Percentiles rank a stretch among this genome's conserved stretches.
Conservation (phyloP, 768 basidiomycete species). For the Chiua virens region DNA sequence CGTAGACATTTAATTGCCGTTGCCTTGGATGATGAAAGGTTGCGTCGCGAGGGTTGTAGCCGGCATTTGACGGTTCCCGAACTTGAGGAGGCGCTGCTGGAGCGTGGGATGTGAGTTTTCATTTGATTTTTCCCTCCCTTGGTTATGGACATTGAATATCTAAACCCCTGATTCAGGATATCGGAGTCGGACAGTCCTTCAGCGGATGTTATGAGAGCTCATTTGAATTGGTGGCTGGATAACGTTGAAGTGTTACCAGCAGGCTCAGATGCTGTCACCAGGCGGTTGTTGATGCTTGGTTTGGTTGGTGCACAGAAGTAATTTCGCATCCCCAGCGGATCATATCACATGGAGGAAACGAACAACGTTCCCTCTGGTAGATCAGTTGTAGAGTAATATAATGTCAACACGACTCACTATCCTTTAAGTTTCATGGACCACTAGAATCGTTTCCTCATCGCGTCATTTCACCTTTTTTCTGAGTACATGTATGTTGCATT, state of each 20-base stretch:
- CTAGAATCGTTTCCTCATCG: too few species aligned
- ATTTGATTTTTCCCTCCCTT: not conserved
- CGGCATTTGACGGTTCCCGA: conserved; percentile 50
- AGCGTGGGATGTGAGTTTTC: conserved; percentile 72
- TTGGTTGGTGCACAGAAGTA: conserved; percentile 32
- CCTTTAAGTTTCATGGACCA: not conserved
- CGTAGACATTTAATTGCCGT: conserved; percentile 40
- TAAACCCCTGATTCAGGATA: conserved; percentile 36
- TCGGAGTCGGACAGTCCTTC: conserved; percentile 34
- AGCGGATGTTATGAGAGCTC: conserved; percentile 46
- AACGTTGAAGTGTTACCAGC: conserved; percentile 37
- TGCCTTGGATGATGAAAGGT: conserved; percentile 61
- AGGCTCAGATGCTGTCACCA: conserved; percentile 40
- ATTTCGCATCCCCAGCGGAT: not conserved
- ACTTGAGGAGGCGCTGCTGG: conserved; percentile 64
- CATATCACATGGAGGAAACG: not conserved
- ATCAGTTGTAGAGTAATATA: conserved; percentile 12
- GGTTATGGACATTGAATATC: not conserved
- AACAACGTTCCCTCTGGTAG: conserved; percentile 2
- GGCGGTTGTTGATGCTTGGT: conserved; percentile 53
- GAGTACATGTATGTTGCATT: too few species aligned
- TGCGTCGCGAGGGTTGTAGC: conserved; percentile 49
- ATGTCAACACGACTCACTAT: conserved; percentile 10
- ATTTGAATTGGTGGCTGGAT: conserved; percentile 66
- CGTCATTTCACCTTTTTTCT: too few species aligned